Evolutionary conservation across 2,329 filamentous ascomycete species (phyloP), one percentile per base, ranked within the genome.

Genomic region (Xylariomycetidae sp.): DNA sequence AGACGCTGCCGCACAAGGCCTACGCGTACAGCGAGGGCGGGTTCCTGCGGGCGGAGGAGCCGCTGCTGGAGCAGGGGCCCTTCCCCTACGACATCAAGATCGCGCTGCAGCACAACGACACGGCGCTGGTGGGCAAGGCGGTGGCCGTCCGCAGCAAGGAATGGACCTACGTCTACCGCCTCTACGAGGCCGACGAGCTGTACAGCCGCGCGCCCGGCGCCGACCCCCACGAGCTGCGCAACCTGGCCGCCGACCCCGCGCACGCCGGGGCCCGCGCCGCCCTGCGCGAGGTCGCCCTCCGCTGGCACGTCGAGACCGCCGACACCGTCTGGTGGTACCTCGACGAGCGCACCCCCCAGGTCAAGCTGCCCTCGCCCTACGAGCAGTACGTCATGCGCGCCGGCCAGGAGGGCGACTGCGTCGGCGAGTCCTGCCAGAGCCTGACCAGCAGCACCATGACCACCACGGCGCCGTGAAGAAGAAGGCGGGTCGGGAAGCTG

Each of bases 1-100:
- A 48, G 9, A 35, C 29, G 4, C 44, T 38, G 4, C 25, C 42
- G 10, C 60, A 61, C 43, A 66, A 64, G 36, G 35, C 54, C n/a
- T 66, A 57, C 25, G 57, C 62, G 0, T 69, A 61, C 29, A 59
- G 59, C 3, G 64, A 70, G 41, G 65, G 64, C 0, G 64, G 65
- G 0, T 70, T 69, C 38, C 46, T 69, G 3, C 53, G 47, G 0
- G 55, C 47, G 1, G 65, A 70, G 32, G 66, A 70, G 32, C 65
- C 65, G 2, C 47, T 70, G 1, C 48, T 70, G 0, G 65, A 70
- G 35, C 56, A 63, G 31, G 53, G 57, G 0, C 56, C 58, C 0
- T 70, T 59, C 20, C 64, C 65, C 0, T 70, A 68, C 33, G 65
- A 31, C 29, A 56, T 70, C 29, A 69, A 70, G 38, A 57, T 56